Conservation (phyloP, 139 green algal genomes). For the Coelastrella sp. region DNA sequence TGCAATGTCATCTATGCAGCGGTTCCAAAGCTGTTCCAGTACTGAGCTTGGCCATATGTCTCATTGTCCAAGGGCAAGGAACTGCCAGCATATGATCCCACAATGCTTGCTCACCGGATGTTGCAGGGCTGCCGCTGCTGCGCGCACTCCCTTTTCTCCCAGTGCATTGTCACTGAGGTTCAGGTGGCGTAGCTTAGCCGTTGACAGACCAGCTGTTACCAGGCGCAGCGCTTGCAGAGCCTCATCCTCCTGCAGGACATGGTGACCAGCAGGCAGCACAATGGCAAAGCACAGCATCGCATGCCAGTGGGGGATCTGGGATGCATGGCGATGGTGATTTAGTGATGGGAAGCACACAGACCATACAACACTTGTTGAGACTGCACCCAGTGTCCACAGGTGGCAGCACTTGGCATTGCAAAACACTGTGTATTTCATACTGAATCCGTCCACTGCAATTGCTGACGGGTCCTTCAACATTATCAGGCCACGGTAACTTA, state of each 20-base stretch:
- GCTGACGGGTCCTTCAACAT: too few species aligned
- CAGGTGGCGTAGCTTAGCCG: conserved; percentile 67
- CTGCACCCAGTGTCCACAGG: too few species aligned
- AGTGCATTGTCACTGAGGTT: conserved; percentile 95
- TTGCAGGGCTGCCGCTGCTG: conserved; percentile 74
- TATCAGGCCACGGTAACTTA: too few species aligned
- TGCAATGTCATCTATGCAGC: too few species aligned
- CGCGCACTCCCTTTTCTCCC: conserved; percentile 94
- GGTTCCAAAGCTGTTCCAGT: too few species aligned
- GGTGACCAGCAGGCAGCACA: not conserved
- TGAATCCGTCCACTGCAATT: too few species aligned
- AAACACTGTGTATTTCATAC: too few species aligned
- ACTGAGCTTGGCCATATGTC: too few species aligned
- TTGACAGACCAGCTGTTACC: conserved; percentile 72
- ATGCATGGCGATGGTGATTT: too few species aligned
- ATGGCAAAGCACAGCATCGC: not conserved
- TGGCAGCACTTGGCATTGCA: too few species aligned
- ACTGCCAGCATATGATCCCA: not conserved
- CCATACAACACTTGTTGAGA: too few species aligned
- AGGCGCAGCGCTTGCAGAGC: conserved; percentile 84
- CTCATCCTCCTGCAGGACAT: conserved; percentile 79
- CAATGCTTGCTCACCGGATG: conserved; percentile 60
- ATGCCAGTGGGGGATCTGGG: not conserved
- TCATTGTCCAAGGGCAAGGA: not conserved
- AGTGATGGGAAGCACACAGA: too few species aligned